phyloP scores from a whole-genome alignment of 495 filamentous ascomycete genomes.

The Trypethelium eluteriae region DNA sequence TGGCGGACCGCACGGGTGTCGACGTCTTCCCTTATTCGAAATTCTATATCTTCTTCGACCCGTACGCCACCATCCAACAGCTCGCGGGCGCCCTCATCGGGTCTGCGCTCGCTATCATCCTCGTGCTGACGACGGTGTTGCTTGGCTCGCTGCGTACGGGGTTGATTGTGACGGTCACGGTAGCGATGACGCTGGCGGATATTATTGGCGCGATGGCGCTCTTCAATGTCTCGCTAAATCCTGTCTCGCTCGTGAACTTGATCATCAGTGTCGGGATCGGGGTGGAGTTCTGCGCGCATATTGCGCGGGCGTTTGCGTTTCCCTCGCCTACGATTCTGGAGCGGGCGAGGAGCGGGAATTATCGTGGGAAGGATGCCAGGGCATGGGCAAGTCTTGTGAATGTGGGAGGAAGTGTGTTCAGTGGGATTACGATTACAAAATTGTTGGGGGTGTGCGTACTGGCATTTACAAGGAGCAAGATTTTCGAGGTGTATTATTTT shows the following conservation, averaged over 20 bases:
- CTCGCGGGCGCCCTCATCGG: slow-evolving; percentile 73
- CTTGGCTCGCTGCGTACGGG: slow-evolving; percentile 80
- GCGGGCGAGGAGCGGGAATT: slow-evolving; percentile 53
- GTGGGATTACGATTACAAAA: slow-evolving; percentile 93
- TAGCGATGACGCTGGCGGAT: slow-evolving; percentile 88
- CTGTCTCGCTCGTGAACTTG: slow-evolving; percentile 91
- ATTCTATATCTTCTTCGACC: slow-evolving; percentile 98
- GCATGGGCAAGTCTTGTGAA: slow-evolving; percentile 90
- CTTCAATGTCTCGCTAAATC: slow-evolving; percentile 83
- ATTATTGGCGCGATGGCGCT: slow-evolving; percentile 92
- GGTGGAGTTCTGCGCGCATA: slow-evolving; percentile 96
- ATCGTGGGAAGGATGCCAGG: slow-evolving; percentile 61
- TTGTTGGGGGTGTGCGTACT: slow-evolving; percentile 85
- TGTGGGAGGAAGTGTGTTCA: slow-evolving; percentile 88
- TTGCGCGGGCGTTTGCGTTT: slow-evolving; percentile 94
- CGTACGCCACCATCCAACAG: slow-evolving; percentile 76
- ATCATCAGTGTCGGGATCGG: slow-evolving; percentile 93
- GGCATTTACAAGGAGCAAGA: slow-evolving; percentile 92
- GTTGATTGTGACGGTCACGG: slow-evolving; percentile 70
- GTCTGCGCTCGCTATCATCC: slow-evolving; percentile 74
- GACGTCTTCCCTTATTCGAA: slow-evolving; percentile 91
- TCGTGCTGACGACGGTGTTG: slow-evolving; percentile 65
- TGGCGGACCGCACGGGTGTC: slow-evolving; percentile 59
- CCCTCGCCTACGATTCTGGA: slow-evolving; percentile 70
- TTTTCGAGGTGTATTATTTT: slow-evolving; percentile 99